Percentiles rank a stretch among this genome's conserved stretches.
Evolutionary conservation across 768 basidiomycete species (phyloP).

Genomic region (Amanita rimosa): DNA sequence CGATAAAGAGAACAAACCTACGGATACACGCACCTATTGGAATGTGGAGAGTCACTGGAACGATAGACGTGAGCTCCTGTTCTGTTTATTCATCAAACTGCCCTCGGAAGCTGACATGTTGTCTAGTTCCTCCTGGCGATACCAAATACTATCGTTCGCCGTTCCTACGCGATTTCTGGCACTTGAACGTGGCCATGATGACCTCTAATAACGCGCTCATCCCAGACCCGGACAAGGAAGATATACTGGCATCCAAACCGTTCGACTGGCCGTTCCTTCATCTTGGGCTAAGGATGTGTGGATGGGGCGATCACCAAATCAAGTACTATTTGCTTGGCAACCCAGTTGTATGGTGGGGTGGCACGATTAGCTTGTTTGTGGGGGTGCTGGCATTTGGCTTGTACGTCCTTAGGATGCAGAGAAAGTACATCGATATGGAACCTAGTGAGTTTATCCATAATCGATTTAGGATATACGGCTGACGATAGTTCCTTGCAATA

Average conservation of each 20-base stretch:
- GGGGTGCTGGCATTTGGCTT: constrained; percentile 40
- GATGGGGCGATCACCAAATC: constrained; percentile 77
- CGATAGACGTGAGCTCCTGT: constrained; percentile 60
- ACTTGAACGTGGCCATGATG: constrained; percentile 99
- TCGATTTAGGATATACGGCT: not conserved
- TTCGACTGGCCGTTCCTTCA: constrained; percentile 90
- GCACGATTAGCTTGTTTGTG: constrained; percentile 51
- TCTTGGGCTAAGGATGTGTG: constrained; percentile 92
- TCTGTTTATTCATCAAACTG: constrained; percentile 2
- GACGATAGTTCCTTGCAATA: constrained; percentile 13
- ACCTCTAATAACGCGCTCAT: constrained; percentile 97
- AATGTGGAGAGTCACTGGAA: constrained; percentile 99
- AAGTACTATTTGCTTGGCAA: constrained; percentile 94
- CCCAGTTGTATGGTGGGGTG: constrained; percentile 89
- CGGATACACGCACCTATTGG: constrained; percentile 87
- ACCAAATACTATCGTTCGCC: constrained; percentile 80
- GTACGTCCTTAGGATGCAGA: constrained; percentile 75
- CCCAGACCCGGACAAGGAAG: constrained; percentile 97
- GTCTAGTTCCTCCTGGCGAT: constrained; percentile 73
- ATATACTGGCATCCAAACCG: constrained; percentile 89
- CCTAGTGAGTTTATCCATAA: constrained; percentile 41
- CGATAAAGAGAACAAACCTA: constrained; percentile 74
- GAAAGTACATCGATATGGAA: constrained; percentile 89
- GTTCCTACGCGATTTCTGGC: constrained; percentile 96
- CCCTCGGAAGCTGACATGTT: not conserved